phyloP scores from a whole-genome alignment of 805 yeast species.

The Cyberlindnera galapagoensis region DNA sequence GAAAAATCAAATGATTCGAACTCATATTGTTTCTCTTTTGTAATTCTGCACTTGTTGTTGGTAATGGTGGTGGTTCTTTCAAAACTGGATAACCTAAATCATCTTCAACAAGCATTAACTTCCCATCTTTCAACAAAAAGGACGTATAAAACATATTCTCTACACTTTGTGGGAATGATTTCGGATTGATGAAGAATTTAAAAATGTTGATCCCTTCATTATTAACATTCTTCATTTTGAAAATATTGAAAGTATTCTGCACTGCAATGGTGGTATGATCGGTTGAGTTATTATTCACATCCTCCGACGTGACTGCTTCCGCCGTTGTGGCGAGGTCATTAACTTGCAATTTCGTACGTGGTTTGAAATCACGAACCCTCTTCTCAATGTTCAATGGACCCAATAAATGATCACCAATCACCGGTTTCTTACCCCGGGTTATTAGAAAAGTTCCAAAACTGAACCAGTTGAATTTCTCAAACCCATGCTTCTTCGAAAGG shows the following conservation, averaged over 20 bases:
- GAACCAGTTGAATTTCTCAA: conserved; percentile 52
- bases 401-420: conserved; percentile 52
- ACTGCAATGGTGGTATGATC: conserved; percentile 65
- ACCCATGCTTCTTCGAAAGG: conserved; percentile 26
- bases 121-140: conserved; percentile 72
- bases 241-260: conserved; percentile 40
- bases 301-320: conserved; percentile 43
- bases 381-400: conserved; percentile 67
- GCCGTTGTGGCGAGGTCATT: conserved; percentile 43
- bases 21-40: conserved; percentile 23
- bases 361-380: conserved; percentile 30
- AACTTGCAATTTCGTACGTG: conserved; percentile 38
- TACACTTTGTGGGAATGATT: conserved; percentile 68
- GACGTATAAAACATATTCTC: conserved; percentile 83
- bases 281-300: conserved; percentile 42
- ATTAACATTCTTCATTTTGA: conserved; percentile 27
- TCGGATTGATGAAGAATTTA: conserved; percentile 66
- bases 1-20: conserved; percentile 64
- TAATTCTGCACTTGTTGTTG: conserved; percentile 21
- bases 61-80: conserved; percentile 27
- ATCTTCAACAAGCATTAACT: conserved; percentile 47
- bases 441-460: conserved; percentile 47
- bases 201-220: conserved; percentile 47
- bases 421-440: conserved; percentile 39
- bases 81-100: conserved; percentile 39